Evolutionary conservation across 441 rosid genomes (phyloP).

Genomic region (Eruca vesicaria): DNA sequence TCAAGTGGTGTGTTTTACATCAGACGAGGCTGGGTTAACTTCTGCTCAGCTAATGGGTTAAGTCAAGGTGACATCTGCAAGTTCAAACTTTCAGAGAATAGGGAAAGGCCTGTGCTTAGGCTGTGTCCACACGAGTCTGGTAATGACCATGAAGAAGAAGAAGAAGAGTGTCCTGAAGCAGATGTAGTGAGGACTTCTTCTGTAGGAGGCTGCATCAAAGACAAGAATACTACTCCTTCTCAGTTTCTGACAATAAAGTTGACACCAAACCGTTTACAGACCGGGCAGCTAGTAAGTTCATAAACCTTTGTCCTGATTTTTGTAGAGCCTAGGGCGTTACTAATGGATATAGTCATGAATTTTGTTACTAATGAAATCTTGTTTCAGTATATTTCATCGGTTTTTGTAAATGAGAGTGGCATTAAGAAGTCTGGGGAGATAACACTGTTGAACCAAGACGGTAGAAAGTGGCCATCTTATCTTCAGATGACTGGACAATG

Average conservation of each 20-base stretch:
- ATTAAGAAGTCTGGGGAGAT: conserved; percentile 13
- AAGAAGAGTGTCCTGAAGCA: not conserved
- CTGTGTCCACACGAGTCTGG: conserved; percentile 15
- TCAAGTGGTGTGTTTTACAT: conserved; percentile 31
- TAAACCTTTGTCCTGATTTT: not conserved
- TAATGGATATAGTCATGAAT: not conserved
- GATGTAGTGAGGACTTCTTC: not conserved
- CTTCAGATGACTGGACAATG: conserved; percentile 7
- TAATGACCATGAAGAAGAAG: not conserved
- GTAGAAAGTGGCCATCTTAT: conserved; percentile 28
- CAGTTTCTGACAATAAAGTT: not conserved
- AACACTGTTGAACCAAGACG: conserved; percentile 21
- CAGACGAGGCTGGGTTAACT: conserved; percentile 25
- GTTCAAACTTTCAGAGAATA: conserved; percentile 16
- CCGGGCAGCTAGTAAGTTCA: conserved; percentile 28
- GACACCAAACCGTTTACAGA: conserved; percentile 7
- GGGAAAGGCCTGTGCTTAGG: conserved; percentile 17
- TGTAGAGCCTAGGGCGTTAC: too few species aligned
- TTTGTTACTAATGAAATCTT: conserved; percentile 1
- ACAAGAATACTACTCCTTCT: not conserved
- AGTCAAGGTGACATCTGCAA: not conserved
- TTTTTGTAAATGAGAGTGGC: conserved; percentile 13
- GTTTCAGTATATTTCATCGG: conserved; percentile 24
- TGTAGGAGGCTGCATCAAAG: conserved; percentile 12
- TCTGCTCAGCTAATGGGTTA: conserved; percentile 19